Base-by-base conservation (phyloP, 2,329 filamentous ascomycete species). In the Akanthomyces lecanii region DNA sequence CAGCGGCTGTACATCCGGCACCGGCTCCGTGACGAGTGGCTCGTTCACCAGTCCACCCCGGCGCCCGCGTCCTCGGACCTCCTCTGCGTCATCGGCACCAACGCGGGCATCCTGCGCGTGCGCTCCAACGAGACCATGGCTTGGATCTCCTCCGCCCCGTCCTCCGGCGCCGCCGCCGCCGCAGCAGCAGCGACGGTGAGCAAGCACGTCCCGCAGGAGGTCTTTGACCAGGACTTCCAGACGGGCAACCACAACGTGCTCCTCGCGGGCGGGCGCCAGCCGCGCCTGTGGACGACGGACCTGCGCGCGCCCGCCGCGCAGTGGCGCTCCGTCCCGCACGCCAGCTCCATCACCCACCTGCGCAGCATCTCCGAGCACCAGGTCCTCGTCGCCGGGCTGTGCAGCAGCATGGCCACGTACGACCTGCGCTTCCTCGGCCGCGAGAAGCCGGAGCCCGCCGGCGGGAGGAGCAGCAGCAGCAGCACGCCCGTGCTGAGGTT, bases 301-400 rank as follows among this genome's bases (percentile, higher is more conserved):
- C 63, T 78, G 50, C 79, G 83, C 42, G 65, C 71, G 1, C 70
- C 75, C 1, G 66, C 71, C 42, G 64, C 68, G 23, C 66, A 72
- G 62, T 75, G 69, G 77, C 68, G 71, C 1, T 73, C 72, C 47
- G 63, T 73, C 1, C 69, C 67, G 16, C 75, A 80, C 61, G 67
- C 70, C 6, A 79, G 76, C 57, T 68, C 79, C 23, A 76, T 84
- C 54, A 76, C 82, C 0, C 82, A 85, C 63, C 70, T 87, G 38
- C 77, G 77, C 40, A 78, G 80, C 59, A 67, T 86, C 2, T 78
- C 79, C 55, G 71, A 73, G 8, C 72, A 84, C 66, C 79, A 82
- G 51, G 73, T 87, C 23, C 73, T 88, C 2, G 81, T 81, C 4
- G 79, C 83, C 0, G 84, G 85, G 1, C 72, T 85, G 2, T 68